Percentiles rank a stretch among this genome's conserved stretches.
phyloP scores from a whole-genome alignment of 495 filamentous ascomycete genomes.

The Xylaria scruposa region DNA sequence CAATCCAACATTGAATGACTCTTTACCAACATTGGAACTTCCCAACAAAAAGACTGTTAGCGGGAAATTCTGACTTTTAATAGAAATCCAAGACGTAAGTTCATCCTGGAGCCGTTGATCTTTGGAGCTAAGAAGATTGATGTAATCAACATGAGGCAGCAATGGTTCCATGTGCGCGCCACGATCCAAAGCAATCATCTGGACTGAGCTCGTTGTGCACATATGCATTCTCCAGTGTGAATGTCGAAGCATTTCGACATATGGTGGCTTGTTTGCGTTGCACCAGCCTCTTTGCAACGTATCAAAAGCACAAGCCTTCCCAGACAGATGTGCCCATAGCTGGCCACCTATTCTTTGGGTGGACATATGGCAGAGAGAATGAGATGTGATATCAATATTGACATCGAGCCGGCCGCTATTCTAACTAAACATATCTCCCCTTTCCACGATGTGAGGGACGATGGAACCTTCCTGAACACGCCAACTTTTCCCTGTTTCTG shows the following conservation, averaged over 20 bases:
- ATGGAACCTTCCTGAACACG: conserved; percentile 3
- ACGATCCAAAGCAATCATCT: conserved; percentile 1
- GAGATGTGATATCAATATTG: not conserved
- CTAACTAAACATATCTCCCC: conserved; percentile 5
- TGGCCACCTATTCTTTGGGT: not conserved
- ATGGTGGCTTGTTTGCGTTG: not conserved
- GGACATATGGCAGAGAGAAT: not conserved
- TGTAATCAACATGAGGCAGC: not conserved
- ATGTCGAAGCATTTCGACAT: not conserved
- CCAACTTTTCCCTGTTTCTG: not conserved
- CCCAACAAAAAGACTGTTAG: not conserved
- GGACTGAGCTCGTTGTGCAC: not conserved
- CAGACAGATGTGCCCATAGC: not conserved
- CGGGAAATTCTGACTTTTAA: not conserved
- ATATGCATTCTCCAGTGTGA: conserved; percentile 11
- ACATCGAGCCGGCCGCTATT: not conserved
- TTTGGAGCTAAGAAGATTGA: not conserved
- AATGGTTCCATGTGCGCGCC: not conserved
- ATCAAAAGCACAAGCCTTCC: conserved; percentile 5
- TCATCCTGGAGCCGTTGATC: not conserved
- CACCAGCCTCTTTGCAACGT: not conserved
- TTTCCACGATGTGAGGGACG: conserved; percentile 1
- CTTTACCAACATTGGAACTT: not conserved
- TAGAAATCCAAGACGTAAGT: not conserved
- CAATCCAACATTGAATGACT: not conserved